Evolutionary conservation across 2,329 filamentous ascomycete genomes (phyloP), one percentile per base, ranked within the genome.

Genomic region (Trichoderma aggressivum): DNA sequence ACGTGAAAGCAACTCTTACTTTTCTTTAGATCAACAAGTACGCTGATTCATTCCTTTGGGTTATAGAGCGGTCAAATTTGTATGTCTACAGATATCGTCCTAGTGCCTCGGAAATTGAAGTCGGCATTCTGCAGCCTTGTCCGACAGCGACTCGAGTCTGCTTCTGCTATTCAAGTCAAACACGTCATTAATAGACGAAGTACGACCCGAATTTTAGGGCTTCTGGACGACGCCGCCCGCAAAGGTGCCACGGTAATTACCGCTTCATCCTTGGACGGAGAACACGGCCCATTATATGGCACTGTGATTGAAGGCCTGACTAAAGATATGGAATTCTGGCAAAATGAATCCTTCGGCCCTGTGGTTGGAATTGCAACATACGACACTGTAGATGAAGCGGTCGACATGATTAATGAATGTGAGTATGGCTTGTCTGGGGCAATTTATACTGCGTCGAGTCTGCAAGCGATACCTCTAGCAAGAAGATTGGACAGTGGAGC

Each of bases 371-470:
- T 77, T 21, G 24, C 67, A 12, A 30, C 66, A 26, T 62, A 74
- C 61, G 56, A 62, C 5, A 61, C 56, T 1, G n/a, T 66, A 30
- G 72, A 73, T 14, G 73, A 76, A 56, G 75, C 75, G 3, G 47
- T 74, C 3, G 26, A 69, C 0, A 70, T 74, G n/a, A 67, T 74
- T 21, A 75, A 74, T 26, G 58, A 53, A 12, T 73, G 69, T 28
- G 16, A 21, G 10, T 77, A 74, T 64, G 75, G 75, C n/a, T 71
- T 77, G 14, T 75, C 74, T 24, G 70, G 74, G 3, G 67, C 74
- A 0, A 73, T 77, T 11, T 73, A 63, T 18, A 70, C 75, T 5
- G 30, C 32, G n/a, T 62, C 70, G 8, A 64, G 66, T 21, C 67
- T 61, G 24, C 28, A 50, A 11, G 70, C 69, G 7, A 24, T 76